These are phyloP conservation scores for Santalum album DNA, from an alignment of 164 flowering plant genomes.

Conservation along the genomic window DNA sequence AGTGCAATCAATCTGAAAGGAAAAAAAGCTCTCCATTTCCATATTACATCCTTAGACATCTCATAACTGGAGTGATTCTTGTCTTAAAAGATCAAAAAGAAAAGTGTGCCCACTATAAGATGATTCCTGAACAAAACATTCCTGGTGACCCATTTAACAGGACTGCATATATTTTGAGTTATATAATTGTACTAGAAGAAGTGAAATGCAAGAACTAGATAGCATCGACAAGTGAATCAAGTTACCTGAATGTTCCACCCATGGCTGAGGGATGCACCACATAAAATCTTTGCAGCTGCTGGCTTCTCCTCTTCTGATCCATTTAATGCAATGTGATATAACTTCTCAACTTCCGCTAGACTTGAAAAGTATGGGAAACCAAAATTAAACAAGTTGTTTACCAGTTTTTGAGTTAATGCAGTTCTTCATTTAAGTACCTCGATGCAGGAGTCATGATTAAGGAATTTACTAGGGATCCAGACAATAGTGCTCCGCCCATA, in stretches of 20 bases:
- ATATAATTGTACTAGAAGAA: too few relatives aligned
- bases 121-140: too few relatives aligned
- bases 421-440: slow-evolving; percentile 38
- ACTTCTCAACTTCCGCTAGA: slow-evolving; percentile 55
- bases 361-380: slow-evolving; percentile 26
- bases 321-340: slow-evolving; percentile 53
- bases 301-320: slow-evolving; percentile 55
- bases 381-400: slow-evolving; percentile 5
- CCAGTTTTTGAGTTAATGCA: slow-evolving; percentile 1
- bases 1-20: too few relatives aligned
- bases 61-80: too few relatives aligned
- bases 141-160: too few relatives aligned
- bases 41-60: too few relatives aligned
- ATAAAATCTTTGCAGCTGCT: slow-evolving; percentile 63
- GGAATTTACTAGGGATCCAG: slow-evolving; percentile 38
- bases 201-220: too few relatives aligned
- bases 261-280: slow-evolving; percentile 62
- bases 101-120: too few relatives aligned
- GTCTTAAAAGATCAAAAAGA: too few relatives aligned
- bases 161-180: too few relatives aligned
- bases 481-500: slow-evolving; percentile 68
- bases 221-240: not conserved
- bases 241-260: slow-evolving; percentile 79
- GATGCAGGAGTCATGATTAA: slow-evolving; percentile 71
- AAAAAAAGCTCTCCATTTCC: too few relatives aligned